Conservation (phyloP, 176 grass and related monocot genomes). For the Zizania latifolia region DNA sequence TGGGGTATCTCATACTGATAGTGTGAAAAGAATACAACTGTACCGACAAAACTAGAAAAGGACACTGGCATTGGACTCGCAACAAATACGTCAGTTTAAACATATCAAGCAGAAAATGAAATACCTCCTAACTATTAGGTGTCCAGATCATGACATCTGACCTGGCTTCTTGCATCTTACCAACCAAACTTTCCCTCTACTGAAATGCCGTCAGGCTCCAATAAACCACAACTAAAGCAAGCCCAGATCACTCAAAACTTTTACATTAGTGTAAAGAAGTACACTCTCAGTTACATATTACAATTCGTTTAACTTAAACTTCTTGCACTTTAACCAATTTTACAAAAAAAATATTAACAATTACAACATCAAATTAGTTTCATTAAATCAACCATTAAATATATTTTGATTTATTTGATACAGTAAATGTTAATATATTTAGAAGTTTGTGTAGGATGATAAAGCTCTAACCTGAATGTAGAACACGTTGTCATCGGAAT, state of each 20-base stretch:
- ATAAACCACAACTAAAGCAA: slow-evolving; percentile 7
- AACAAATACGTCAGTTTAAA: slow-evolving; percentile 29
- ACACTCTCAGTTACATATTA: too few species aligned
- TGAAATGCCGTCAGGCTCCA: not conserved
- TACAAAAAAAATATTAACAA: too few species aligned
- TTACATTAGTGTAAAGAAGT: not conserved
- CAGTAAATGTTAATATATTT: too few species aligned
- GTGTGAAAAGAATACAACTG: not conserved
- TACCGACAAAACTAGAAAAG: slow-evolving; percentile 9
- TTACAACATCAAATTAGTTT: too few species aligned
- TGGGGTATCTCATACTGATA: not conserved
- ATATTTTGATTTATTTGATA: too few species aligned
- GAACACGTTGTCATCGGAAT: slow-evolving; percentile 79
- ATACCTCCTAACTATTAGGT: slow-evolving; percentile 49
- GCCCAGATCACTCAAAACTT: not conserved
- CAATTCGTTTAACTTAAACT: too few species aligned
- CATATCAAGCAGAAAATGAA: slow-evolving; percentile 24
- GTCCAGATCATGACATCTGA: slow-evolving; percentile 39
- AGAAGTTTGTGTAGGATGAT: too few species aligned
- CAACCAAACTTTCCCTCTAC: slow-evolving; percentile 12
- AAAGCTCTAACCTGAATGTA: slow-evolving; percentile 71
- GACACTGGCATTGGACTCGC: not conserved
- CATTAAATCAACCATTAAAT: too few species aligned
- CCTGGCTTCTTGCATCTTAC: slow-evolving; percentile 24
- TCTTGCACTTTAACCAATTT: too few species aligned